phyloP scores from a whole-genome alignment of 306 rosid genomes.

The Vigna radiata region DNA sequence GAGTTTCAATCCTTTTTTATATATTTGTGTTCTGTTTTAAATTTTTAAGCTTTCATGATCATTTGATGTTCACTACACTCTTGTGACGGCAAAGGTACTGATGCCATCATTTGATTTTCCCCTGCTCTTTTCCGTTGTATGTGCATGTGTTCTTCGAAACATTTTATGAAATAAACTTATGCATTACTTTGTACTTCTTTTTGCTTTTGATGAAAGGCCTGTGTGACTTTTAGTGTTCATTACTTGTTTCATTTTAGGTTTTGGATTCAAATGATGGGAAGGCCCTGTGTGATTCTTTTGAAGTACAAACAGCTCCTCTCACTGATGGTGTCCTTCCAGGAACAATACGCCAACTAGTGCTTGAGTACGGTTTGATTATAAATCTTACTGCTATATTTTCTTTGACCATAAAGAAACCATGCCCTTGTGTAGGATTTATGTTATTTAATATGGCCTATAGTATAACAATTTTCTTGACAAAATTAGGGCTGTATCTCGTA shows the following conservation, averaged over 20 bases:
- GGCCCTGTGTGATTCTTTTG: conserved; percentile 53
- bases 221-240: conserved; percentile 31
- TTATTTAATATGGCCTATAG: conserved; percentile 17
- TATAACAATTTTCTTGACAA: conserved; percentile 21
- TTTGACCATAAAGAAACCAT: conserved; percentile 19
- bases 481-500: conserved; percentile 28
- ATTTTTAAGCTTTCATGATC: conserved; percentile 5
- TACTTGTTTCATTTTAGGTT: conserved; percentile 51
- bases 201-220: conserved; percentile 18
- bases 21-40: conserved; percentile 14
- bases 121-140: not conserved
- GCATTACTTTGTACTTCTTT: conserved; percentile 21
- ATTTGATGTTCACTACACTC: conserved; percentile 2
- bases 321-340: conserved; percentile 88
- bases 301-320: conserved; percentile 88
- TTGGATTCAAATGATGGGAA: conserved; percentile 45
- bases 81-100: not conserved
- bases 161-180: conserved; percentile 22
- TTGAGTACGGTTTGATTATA: conserved; percentile 62
- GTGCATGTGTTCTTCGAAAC: not conserved
- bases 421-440: conserved; percentile 4
- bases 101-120: conserved; percentile 21
- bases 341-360: conserved; percentile 73
- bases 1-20: conserved; percentile 35
- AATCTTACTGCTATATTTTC: conserved; percentile 9